A percentile compares a stretch with the other conserved stretches of the same genome.
phyloP scores from a whole-genome alignment of 2,329 filamentous ascomycete genomes.

The Sclerotinia nivalis region DNA sequence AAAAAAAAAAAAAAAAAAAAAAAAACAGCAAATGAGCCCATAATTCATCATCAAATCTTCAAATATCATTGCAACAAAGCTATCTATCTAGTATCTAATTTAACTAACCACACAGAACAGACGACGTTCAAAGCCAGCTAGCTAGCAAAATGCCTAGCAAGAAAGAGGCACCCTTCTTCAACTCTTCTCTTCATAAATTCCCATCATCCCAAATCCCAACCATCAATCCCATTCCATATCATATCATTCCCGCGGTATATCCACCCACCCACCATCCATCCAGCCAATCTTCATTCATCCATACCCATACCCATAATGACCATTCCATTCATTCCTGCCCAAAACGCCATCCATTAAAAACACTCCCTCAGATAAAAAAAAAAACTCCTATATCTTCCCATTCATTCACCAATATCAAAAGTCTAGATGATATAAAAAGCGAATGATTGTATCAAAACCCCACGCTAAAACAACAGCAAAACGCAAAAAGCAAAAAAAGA shows the following conservation, averaged over 20 bases:
- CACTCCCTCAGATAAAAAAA: background rate
- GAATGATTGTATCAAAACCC: conserved; percentile 4
- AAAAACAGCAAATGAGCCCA: no score
- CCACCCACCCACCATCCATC: background rate
- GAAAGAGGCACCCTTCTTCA: background rate
- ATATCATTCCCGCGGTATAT: conserved; percentile 4
- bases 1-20: no score
- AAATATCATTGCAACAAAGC: conserved; percentile 7
- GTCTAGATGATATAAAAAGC: conserved; percentile 16
- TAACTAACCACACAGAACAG: background rate
- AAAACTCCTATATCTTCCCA: background rate
- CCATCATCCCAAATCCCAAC: background rate
- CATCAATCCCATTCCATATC: background rate
- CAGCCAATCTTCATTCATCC: background rate
- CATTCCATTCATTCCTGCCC: background rate
- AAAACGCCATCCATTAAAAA: background rate
- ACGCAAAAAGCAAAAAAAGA: background rate
- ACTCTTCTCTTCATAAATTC: background rate
- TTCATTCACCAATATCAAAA: conserved; percentile 15
- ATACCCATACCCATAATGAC: background rate
- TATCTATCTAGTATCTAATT: background rate
- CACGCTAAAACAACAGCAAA: conserved; percentile 18
- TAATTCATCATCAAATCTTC: background rate
- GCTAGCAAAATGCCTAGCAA: background rate
- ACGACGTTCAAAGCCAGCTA: background rate